phyloP scores from a whole-genome alignment of 345 rosid species.

The Salix viminalis region DNA sequence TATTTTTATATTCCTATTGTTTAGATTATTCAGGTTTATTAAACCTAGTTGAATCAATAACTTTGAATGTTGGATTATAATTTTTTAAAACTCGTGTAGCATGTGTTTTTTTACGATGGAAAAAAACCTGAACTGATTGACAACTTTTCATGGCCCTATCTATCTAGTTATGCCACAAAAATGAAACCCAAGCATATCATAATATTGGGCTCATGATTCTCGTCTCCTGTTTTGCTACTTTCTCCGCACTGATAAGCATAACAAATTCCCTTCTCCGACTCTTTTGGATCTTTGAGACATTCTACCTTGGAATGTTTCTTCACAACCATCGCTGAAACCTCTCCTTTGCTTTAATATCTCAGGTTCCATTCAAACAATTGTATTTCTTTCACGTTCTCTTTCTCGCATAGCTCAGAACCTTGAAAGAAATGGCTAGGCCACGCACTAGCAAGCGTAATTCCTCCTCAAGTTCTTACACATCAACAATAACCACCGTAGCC shows the following conservation, averaged over 20 bases:
- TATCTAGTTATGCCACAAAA: neutral
- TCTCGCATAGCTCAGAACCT: neutral
- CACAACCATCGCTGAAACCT: conserved; percentile 34
- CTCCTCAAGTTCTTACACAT: conserved; percentile 44
- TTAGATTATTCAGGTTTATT: too few species aligned
- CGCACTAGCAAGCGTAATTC: conserved; percentile 50
- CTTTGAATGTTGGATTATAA: too few species aligned
- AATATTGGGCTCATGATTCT: neutral
- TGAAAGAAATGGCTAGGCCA: conserved; percentile 46
- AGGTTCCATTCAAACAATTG: neutral
- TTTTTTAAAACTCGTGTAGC: too few species aligned
- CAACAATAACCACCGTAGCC: conserved; percentile 58
- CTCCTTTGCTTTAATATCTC: conserved; percentile 14
- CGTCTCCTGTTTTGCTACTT: neutral
- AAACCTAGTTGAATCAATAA: too few species aligned
- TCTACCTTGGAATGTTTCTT: conserved; percentile 41
- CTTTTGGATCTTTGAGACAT: conserved; percentile 52
- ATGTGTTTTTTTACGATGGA: too few species aligned
- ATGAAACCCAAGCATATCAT: neutral
- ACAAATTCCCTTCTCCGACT: conserved; percentile 40
- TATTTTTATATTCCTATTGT: too few species aligned
- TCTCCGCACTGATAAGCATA: neutral
- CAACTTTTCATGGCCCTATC: too few species aligned
- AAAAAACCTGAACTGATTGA: too few species aligned
- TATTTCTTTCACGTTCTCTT: conserved; percentile 3